Base-by-base conservation (phyloP, 1,284 basidiomycete genomes). In the Leccinum subrobustum region DNA sequence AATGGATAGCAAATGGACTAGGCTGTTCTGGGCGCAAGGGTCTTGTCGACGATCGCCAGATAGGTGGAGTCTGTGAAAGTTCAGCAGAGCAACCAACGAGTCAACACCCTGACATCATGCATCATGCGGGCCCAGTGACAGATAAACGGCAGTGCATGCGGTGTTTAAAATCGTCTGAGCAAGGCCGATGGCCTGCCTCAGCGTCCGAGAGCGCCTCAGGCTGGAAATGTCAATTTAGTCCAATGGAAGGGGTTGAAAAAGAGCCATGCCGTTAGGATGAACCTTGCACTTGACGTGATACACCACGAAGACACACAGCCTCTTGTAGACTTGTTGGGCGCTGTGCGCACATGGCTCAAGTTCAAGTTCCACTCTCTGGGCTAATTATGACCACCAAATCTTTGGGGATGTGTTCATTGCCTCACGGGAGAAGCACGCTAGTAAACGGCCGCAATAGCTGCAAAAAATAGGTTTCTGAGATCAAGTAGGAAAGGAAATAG, bases 301-400 rank as follows among this genome's bases (percentile, higher is more conserved):
- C 29, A 47, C 56, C 44, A 37, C 25, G 12, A 33, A 44, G 14
- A 42, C 42, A 42, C 63, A 47, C 53, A 56, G n/a, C 39, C 39
- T 42, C 18, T n/a, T 64, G 51, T 62, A 58, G 53, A 3, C 4
- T n/a, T 11, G 52, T 33, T 57, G 20, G n/a, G n/a, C 51, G 18
- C n/a, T 59, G 59, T 16, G 33, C 42, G 39, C 66, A 52, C 60
- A 63, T 68, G 63, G 56, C 20, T 16, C 29, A 42, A 14, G 23
- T 56, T 18, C 18, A 6, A 37, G 35, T 16, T 29, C 54, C 25
- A 11, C 14, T 35, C 33, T 9, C 3, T 47, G 18, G 51, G 39
- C 39, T 61, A 70, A 64, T 70, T 64, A 60, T 69, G 59, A 44
- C 29, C n/a, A 44, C 29, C 44, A 47, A 47, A 47, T 14, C 20